Conservation (phyloP, 495 filamentous ascomycete species). For the Neurospora hispaniola region DNA sequence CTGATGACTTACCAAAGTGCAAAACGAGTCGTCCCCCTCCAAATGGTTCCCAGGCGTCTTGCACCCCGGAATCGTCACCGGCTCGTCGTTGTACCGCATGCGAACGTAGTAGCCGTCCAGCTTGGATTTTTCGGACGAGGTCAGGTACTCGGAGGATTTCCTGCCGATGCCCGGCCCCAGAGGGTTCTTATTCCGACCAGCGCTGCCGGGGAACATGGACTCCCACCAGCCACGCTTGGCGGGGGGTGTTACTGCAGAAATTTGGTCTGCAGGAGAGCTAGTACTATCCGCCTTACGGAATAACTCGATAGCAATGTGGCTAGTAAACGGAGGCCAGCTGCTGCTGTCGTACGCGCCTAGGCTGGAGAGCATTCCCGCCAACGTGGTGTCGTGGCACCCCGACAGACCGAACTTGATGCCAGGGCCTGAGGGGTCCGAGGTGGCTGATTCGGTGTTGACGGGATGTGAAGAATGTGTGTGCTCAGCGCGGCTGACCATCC, state of each 20-base stretch:
- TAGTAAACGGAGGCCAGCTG: slow-evolving; percentile 86
- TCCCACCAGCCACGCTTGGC: slow-evolving; percentile 35
- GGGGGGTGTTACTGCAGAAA: slow-evolving; percentile 3
- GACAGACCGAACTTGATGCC: slow-evolving; percentile 48
- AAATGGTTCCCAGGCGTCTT: slow-evolving; percentile 68
- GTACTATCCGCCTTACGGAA: slow-evolving; percentile 45
- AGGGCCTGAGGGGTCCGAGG: slow-evolving; percentile 19
- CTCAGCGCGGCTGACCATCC: slow-evolving; percentile 70
- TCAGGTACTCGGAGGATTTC: slow-evolving; percentile 37
- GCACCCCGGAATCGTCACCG: slow-evolving; percentile 75
- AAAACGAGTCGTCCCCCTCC: slow-evolving; percentile 81
- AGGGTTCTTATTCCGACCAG: too few relatives aligned
- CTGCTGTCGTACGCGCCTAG: slow-evolving; percentile 64
- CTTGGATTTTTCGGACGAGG: slow-evolving; percentile 38
- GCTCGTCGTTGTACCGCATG: slow-evolving; percentile 81
- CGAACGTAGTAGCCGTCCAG: slow-evolving; percentile 78
- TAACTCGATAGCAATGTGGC: slow-evolving; percentile 82
- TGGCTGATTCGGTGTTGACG: background rate
- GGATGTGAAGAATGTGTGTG: background rate
- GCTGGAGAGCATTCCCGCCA: slow-evolving; percentile 67
- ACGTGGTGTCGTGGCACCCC: slow-evolving; percentile 91
- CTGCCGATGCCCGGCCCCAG: slow-evolving; percentile 34
- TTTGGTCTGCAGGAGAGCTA: background rate
- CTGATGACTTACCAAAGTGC: slow-evolving; percentile 49
- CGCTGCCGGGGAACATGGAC: slow-evolving; percentile 27